phyloP scores from a whole-genome alignment of 2,329 filamentous ascomycete species.

The Aspergillus niger region DNA sequence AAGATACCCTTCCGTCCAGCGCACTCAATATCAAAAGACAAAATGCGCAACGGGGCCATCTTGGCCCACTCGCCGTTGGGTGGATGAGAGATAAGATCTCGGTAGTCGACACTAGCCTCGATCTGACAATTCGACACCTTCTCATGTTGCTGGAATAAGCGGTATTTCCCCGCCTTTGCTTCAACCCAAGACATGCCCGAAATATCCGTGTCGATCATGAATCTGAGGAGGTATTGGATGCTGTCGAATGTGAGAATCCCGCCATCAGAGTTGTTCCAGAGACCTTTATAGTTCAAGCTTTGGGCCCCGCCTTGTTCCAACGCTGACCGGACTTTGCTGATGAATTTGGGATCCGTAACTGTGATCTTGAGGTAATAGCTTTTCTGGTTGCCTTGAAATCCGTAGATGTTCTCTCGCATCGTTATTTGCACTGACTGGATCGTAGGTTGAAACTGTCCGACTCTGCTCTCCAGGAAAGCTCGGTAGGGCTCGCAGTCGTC shows the following conservation, averaged over 20 bases:
- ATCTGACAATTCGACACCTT: constrained; percentile 95
- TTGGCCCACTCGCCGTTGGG: constrained; percentile 95
- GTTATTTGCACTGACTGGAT: constrained; percentile 81
- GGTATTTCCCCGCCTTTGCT: constrained; percentile 72
- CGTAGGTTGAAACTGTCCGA: constrained; percentile 71
- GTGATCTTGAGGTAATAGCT: constrained; percentile 93
- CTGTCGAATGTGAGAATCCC: constrained; percentile 92
- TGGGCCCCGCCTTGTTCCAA: constrained; percentile 66
- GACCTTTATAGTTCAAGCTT: constrained; percentile 81
- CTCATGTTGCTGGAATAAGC: constrained; percentile 64
- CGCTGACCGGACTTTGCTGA: constrained; percentile 70
- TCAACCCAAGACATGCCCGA: constrained; percentile 98
- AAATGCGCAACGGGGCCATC: constrained; percentile 87
- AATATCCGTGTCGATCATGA: constrained; percentile 97
- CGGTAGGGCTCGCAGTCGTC: constrained; percentile 78
- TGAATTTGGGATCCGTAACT: constrained; percentile 83
- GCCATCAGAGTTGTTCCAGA: constrained; percentile 73
- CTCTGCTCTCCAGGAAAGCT: constrained; percentile 74
- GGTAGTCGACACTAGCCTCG: constrained; percentile 81
- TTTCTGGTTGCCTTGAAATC: constrained; percentile 90
- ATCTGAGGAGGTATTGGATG: constrained; percentile 89
- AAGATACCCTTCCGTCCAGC: constrained; percentile 97
- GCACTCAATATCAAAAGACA: constrained; percentile 99
- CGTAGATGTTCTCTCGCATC: constrained; percentile 87
- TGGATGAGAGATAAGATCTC: constrained; percentile 80